Percentiles rank a stretch among this genome's conserved stretches.
These are phyloP conservation scores for Ceratocystis colombiana DNA, from an alignment of 2,329 filamentous ascomycete species.

Conservation along the genomic window DNA sequence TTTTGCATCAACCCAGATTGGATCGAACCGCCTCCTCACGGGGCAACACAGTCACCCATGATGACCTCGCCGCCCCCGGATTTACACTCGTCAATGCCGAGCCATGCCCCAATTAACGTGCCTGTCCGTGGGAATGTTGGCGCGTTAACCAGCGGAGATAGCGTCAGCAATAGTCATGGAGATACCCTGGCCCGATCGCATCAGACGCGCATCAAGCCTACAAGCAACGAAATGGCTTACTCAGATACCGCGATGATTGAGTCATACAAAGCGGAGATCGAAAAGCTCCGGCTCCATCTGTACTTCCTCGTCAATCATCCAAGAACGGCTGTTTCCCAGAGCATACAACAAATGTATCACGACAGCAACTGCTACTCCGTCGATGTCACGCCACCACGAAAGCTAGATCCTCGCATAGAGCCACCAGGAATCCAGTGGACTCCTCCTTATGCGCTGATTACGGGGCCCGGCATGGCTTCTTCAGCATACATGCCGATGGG, in stretches of 20 bases:
- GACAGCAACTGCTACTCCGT: slow-evolving; percentile 6
- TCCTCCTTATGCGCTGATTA: slow-evolving; percentile 3
- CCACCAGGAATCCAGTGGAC: slow-evolving; percentile 1
- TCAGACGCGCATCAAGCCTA: neutral
- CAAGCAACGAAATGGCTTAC: slow-evolving; percentile 8
- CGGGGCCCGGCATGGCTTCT: neutral
- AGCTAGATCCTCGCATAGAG: slow-evolving; percentile 9
- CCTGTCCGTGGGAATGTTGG: slow-evolving; percentile 13
- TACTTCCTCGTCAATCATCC: slow-evolving; percentile 18
- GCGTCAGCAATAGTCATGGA: slow-evolving; percentile 1
- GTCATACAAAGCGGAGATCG: slow-evolving; percentile 20
- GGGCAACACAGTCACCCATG: slow-evolving; percentile 11
- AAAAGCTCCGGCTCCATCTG: slow-evolving; percentile 21
- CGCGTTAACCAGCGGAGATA: neutral
- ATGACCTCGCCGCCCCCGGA: slow-evolving; percentile 16
- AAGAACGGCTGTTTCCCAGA: slow-evolving; percentile 6
- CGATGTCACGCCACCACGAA: slow-evolving; percentile 2
- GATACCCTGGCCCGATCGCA: neutral
- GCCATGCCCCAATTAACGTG: neutral
- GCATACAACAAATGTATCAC: slow-evolving; percentile 16
- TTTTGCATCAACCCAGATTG: slow-evolving; percentile 23
- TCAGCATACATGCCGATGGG: slow-evolving; percentile 8
- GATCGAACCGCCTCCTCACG: slow-evolving; percentile 17
- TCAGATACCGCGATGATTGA: slow-evolving; percentile 5
- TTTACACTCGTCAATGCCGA: slow-evolving; percentile 4